Percentiles rank a stretch among this genome's conserved stretches.
Conservation (phyloP, 1,284 basidiomycete species). For the Ustilago esculenta region DNA sequence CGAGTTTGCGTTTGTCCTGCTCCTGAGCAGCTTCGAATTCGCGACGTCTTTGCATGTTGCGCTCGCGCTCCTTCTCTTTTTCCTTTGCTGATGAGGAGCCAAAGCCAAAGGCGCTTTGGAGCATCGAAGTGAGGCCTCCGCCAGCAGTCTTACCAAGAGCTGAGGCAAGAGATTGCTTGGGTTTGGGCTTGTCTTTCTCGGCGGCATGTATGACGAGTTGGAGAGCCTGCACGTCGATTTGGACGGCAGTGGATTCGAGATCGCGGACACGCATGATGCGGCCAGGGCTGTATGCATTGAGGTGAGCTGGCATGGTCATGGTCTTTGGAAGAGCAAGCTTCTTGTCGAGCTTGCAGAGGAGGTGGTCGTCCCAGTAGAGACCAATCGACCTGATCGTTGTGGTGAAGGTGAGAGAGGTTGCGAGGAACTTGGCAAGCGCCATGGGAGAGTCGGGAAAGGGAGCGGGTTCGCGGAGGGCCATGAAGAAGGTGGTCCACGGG, state of each 20-base stretch:
- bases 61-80: constrained; percentile 35
- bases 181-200: constrained; percentile 74
- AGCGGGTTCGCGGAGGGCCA: constrained; percentile 83
- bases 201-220: constrained; percentile 78
- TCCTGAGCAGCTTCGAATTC: constrained; percentile 24
- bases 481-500: constrained; percentile 89
- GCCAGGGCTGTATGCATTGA: constrained; percentile 68
- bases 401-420: constrained; percentile 95
- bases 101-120: constrained; percentile 66
- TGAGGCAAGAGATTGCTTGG: constrained; percentile 46
- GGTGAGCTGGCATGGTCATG: constrained; percentile 72
- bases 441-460: constrained; percentile 82
- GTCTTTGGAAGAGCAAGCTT: constrained; percentile 73
- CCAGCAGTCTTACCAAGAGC: constrained; percentile 62
- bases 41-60: constrained; percentile 20
- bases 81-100: constrained; percentile 55
- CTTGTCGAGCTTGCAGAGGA: constrained; percentile 81
- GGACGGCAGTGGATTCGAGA: constrained; percentile 77
- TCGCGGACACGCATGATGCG: constrained; percentile 77
- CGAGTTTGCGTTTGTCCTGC: constrained; percentile 13
- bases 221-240: constrained; percentile 84
- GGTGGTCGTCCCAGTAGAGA: constrained; percentile 74
- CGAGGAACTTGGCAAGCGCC: constrained; percentile 87
- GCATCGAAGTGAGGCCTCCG: constrained; percentile 65
- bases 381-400: constrained; percentile 78